Evolutionary conservation across 2,329 filamentous ascomycete species (phyloP), one percentile per base, ranked within the genome.

Genomic region (Aspergillus pseudoterreus): DNA sequence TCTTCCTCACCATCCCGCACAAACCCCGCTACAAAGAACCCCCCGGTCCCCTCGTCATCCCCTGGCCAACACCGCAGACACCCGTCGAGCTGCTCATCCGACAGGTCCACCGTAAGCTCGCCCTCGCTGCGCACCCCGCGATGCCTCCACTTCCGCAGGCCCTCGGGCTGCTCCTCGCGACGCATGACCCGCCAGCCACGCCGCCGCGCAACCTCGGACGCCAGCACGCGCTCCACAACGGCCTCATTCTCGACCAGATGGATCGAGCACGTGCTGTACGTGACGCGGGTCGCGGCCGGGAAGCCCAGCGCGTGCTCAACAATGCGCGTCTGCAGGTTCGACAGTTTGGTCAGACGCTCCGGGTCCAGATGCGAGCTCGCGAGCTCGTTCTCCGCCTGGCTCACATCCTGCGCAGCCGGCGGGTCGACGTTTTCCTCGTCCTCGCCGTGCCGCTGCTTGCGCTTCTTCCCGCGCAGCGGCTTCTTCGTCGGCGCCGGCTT

Each of bases 11-110:
- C 63, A 68, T 87, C 82, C 48, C 88, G 78, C 3, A 90, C 80
- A 70, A 99, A 96, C 0, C 81, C 90, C n/a, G 84, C 90, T 17
- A 96, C 88, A 62, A 99, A 99, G 71, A 99, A 97, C 0, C 94
- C 92, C 82, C 96, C 96, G 1, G 92, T 88, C 0, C 91, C 90
- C 56, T 87, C 82, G 9, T 85, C 85, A 60, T 92, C 90, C 22
- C 84, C 88, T 61, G 92, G 88, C 69, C 88, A 86, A 30, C 90
- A 89, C 52, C 92, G 79, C 50, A 96, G 86, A 64, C 91, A 96
- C 2, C 81, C 88, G 22, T 92, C 85, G 5, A 77, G 70, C 38
- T 77, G 65, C 47, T 83, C 74, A 1, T 78, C 80, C 63, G 59
- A 76, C 75, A 71, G 50, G 33, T 67, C 54, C 50, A 67, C 56